Evolutionary conservation across 257 asterid species (phyloP).

Genomic region (Ajuga chamaepitys): DNA sequence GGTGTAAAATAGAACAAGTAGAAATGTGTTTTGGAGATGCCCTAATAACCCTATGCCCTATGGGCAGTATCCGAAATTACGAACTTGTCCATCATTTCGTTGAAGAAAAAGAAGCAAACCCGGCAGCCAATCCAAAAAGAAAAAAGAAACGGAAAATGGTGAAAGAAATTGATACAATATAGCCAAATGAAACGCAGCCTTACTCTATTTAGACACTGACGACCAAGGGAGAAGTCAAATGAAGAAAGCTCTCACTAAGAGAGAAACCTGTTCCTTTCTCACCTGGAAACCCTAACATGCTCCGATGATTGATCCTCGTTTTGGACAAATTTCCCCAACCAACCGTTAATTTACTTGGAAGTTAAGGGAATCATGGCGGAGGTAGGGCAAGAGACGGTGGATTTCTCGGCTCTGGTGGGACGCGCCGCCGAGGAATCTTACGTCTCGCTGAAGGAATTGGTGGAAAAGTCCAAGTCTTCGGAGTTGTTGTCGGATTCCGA

Average conservation of each 20-base stretch:
- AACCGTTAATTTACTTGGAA: constrained; percentile 16
- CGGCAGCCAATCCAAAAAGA: too few species aligned
- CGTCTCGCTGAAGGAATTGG: constrained; percentile 64
- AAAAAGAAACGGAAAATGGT: too few species aligned
- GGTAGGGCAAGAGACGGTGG: constrained; percentile 79
- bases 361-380: constrained; percentile 52
- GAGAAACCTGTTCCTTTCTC: background rate
- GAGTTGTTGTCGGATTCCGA: constrained; percentile 70
- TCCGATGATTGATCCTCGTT: constrained; percentile 18
- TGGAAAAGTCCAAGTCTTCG: constrained; percentile 73
- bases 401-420: constrained; percentile 69
- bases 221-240: constrained; percentile 14
- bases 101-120: too few species aligned
- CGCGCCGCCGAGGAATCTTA: constrained; percentile 89
- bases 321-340: background rate
- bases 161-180: background rate
- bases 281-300: constrained; percentile 25
- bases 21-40: too few species aligned
- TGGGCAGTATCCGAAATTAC: too few species aligned
- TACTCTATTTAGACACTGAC: background rate
- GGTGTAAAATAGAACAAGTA: too few species aligned
- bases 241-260: background rate
- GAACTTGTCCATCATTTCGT: too few species aligned
- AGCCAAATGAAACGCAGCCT: background rate
- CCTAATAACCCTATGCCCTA: too few species aligned